phyloP scores from a whole-genome alignment of 2,329 filamentous ascomycete species.

The Fusarium kyushuense region DNA sequence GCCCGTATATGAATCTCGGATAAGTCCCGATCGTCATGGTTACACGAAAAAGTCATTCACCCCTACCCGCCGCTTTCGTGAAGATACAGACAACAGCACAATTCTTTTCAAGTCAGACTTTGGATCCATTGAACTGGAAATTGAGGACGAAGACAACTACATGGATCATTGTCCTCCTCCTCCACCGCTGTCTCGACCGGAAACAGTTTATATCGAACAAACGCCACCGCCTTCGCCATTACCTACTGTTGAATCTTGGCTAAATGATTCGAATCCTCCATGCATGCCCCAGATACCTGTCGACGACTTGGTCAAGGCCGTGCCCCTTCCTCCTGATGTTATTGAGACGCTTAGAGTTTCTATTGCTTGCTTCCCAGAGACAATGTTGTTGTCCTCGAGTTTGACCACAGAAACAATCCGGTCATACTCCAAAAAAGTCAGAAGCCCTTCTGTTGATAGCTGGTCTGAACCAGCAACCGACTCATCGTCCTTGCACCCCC shows the following conservation, averaged over 20 bases:
- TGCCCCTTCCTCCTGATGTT: conserved; percentile 66
- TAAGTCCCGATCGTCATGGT: conserved; percentile 18
- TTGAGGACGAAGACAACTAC: conserved; percentile 39
- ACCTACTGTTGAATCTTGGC: conserved; percentile 54
- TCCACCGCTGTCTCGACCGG: conserved; percentile 28
- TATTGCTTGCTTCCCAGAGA: conserved; percentile 69
- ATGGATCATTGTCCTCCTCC: conserved; percentile 15
- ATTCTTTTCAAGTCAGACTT: conserved; percentile 40
- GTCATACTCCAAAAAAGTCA: conserved; percentile 65
- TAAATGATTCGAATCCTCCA: conserved; percentile 50
- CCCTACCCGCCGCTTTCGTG: conserved; percentile 28
- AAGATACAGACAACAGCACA: conserved; percentile 37
- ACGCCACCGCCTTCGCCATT: conserved; percentile 53
- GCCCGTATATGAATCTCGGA: conserved; percentile 23
- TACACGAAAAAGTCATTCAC: conserved; percentile 20
- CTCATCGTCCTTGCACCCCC: conserved; percentile 22
- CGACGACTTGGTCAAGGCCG: conserved; percentile 54
- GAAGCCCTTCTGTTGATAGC: conserved; percentile 53
- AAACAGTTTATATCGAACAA: conserved; percentile 49
- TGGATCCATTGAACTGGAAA: conserved; percentile 35
- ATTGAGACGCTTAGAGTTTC: conserved; percentile 67
- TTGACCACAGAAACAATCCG: conserved; percentile 70
- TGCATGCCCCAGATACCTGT: conserved; percentile 47
- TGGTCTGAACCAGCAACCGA: conserved; percentile 39
- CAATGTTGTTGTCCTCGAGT: conserved; percentile 67